Percentiles rank a stretch among this genome's conserved stretches.
Evolutionary conservation across 2,329 filamentous ascomycete genomes (phyloP).

Genomic region (Pseudovirgaria hyperparasitica): DNA sequence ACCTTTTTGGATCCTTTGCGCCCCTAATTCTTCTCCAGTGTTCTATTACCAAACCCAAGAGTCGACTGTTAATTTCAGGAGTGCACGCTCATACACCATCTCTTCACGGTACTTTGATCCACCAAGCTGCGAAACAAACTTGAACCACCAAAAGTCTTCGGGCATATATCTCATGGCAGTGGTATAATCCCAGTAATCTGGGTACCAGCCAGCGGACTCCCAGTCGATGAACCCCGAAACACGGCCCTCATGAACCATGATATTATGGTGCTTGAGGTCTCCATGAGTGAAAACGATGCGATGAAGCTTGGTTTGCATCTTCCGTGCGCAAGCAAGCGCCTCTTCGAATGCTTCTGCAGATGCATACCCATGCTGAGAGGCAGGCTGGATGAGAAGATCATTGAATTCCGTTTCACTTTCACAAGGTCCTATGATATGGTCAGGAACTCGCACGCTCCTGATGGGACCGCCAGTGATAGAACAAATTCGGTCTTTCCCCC

Average conservation of each 20-base stretch:
- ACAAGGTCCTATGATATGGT: slow-evolving; percentile 19
- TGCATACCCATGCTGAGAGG: slow-evolving; percentile 16
- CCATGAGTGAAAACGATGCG: slow-evolving; percentile 15
- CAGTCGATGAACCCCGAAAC: slow-evolving; percentile 11
- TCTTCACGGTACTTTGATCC: slow-evolving; percentile 6
- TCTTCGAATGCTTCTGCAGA: slow-evolving; percentile 14
- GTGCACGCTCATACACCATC: slow-evolving; percentile 9
- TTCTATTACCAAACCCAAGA: slow-evolving; percentile 8
- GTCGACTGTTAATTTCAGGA: slow-evolving; percentile 9
- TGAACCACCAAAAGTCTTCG: slow-evolving; percentile 9
- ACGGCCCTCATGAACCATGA: slow-evolving; percentile 10
- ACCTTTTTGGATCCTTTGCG: too few species aligned
- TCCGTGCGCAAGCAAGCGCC: slow-evolving; percentile 11
- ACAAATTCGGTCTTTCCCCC: slow-evolving; percentile 12
- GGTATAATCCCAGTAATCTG: slow-evolving; percentile 12
- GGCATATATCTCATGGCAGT: slow-evolving; percentile 7
- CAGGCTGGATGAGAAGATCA: slow-evolving; percentile 15
- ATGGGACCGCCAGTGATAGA: slow-evolving; percentile 19
- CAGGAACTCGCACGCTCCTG: slow-evolving; percentile 19
- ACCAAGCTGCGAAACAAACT: slow-evolving; percentile 6
- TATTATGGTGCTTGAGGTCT: slow-evolving; percentile 11
- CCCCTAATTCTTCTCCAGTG: too few species aligned
- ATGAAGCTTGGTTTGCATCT: slow-evolving; percentile 9
- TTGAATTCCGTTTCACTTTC: slow-evolving; percentile 14
- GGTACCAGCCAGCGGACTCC: slow-evolving; percentile 13